Evolutionary conservation across 768 basidiomycete genomes (phyloP), one percentile per base, ranked within the genome.

Genomic region (Serendipita sp.): DNA sequence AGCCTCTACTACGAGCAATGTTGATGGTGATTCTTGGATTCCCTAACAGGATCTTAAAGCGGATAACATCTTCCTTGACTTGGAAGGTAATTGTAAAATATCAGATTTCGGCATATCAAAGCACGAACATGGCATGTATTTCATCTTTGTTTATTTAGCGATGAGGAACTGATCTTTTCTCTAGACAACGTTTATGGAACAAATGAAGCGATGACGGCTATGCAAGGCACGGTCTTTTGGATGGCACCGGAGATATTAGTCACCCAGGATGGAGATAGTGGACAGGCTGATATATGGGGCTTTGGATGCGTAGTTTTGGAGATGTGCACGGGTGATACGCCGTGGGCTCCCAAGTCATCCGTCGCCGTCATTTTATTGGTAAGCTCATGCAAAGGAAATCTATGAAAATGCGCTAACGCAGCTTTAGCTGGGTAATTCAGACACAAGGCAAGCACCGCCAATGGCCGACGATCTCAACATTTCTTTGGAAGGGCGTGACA

Each of bases 91-190:
- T 27, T 96, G 94, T 80, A 98, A 98, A 75, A 98, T 99, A 62
- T 94, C 92, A 2, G 94, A 98, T 74, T 97, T 97, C 71, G 96
- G 96, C 45, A 97, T 98, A 64, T 95, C 92, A n/a, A 98, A 97
- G 75, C 82, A 90, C 66, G 92, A 73, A n/a, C 69, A 76, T 74
- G 55, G 63, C 74, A 71, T 3, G 37, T 31, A n/a, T 13, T 44
- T 36, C 29, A 33, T 33, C 3, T 5, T 3, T 18, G 18, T 23
- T 55, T 13, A 18, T 62, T 15, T 6, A 6, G 36, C 48, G 15
- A 45, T 2, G 18, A 44, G n/a, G 3, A 43, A 34, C n/a, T 45
- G 29, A 31, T 36, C 36, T 29, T 5, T 15, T 3, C 11, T 34
- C 1, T 85, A 66, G 91, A 88, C 66, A 91, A 96, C 66, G 81